Evolutionary conservation across 805 yeast genomes (phyloP).

Genomic region (Candida quercuum): DNA sequence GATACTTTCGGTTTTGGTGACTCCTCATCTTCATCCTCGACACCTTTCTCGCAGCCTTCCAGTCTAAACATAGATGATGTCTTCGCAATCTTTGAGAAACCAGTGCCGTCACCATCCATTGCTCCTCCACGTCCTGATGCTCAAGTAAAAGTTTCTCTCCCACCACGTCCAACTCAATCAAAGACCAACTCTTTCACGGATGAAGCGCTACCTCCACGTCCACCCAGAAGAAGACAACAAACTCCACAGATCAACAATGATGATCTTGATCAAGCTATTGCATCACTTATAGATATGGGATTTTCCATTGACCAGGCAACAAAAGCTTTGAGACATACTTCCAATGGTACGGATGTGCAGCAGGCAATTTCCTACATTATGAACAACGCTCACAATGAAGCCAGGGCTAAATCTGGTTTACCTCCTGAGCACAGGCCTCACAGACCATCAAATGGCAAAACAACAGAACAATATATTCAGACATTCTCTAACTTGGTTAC

Average conservation of each 20-base stretch:
- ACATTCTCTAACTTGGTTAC: conserved; percentile 17
- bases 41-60: conserved; percentile 1
- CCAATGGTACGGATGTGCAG: conserved; percentile 50
- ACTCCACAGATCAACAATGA: conserved; percentile 7
- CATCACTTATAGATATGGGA: conserved; percentile 77
- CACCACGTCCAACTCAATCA: too few relatives aligned
- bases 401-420: conserved; percentile 25
- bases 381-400: conserved; percentile 46
- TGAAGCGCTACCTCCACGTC: not conserved
- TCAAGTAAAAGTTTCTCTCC: too few relatives aligned
- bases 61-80: conserved; percentile 24
- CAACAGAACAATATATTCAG: conserved; percentile 16
- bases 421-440: conserved; percentile 3
- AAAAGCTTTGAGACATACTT: conserved; percentile 49
- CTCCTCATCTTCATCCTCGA: not conserved
- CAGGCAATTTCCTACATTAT: conserved; percentile 63
- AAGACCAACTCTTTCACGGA: conserved; percentile 1
- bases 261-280: conserved; percentile 45
- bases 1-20: conserved; percentile 12
- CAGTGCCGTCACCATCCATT: conserved; percentile 6
- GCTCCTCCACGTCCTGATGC: too few relatives aligned
- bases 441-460: not conserved
- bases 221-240: conserved; percentile 1
- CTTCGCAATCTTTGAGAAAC: conserved; percentile 26
- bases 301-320: conserved; percentile 57